A percentile compares a stretch with the other conserved stretches of the same genome.
Evolutionary conservation across 2,329 filamentous ascomycete species (phyloP).

Genomic region (Ophiognomonia clavigignenti-juglandacearum): DNA sequence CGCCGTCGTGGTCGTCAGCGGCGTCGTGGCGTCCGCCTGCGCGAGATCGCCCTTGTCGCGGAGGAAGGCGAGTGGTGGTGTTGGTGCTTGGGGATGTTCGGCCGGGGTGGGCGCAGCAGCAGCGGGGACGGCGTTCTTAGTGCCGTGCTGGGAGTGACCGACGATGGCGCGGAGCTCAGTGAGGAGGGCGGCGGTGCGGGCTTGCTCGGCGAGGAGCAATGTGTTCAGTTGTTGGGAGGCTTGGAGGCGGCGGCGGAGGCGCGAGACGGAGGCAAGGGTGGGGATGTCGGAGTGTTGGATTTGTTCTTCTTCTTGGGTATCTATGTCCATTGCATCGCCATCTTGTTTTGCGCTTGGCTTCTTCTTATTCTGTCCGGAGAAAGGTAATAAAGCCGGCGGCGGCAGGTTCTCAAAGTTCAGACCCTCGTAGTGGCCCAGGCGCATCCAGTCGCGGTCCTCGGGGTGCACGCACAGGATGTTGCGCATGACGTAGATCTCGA

Average conservation of each 20-base stretch:
- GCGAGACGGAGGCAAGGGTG: constrained; percentile 63
- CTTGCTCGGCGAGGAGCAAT: constrained; percentile 64
- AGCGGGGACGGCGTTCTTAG: not conserved
- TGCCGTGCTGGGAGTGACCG: constrained; percentile 23
- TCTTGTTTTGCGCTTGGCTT: not conserved
- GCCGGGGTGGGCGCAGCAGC: constrained; percentile 8
- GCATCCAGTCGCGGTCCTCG: constrained; percentile 72
- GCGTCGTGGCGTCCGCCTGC: constrained; percentile 45
- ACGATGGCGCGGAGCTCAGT: constrained; percentile 50
- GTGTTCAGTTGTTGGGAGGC: constrained; percentile 74
- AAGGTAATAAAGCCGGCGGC: not conserved
- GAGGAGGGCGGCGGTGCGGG: constrained; percentile 68
- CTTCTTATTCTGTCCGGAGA: no score
- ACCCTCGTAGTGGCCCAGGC: constrained; percentile 79
- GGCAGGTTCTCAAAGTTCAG: constrained; percentile 38
- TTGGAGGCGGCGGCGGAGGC: constrained; percentile 68
- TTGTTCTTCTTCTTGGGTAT: constrained; percentile 10
- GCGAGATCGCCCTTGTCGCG: constrained; percentile 46
- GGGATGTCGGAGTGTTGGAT: constrained; percentile 32
- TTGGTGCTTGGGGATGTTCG: no score
- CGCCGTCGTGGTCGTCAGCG: constrained; percentile 65
- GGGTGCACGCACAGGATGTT: constrained; percentile 71
- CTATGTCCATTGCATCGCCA: constrained; percentile 19
- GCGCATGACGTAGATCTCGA: constrained; percentile 84
- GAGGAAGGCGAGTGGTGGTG: constrained; percentile 51